Base-by-base conservation (phyloP, 1,139 yeast species). In the Suhomyces chickasaworum region DNA sequence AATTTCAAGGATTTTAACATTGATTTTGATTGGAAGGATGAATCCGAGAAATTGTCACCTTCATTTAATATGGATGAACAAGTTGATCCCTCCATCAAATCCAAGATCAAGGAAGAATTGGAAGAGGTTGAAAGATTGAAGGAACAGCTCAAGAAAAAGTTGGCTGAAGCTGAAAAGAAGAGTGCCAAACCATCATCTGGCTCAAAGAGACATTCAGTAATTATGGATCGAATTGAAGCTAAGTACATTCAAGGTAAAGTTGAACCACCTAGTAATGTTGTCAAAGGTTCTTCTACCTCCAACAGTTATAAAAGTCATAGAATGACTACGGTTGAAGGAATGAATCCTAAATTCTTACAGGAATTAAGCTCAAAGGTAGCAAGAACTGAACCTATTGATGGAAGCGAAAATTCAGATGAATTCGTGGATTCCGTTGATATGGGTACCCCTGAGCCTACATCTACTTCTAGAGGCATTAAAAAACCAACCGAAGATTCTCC, bases 1-100 rank as follows among this genome's bases (percentile, higher is more conserved):
- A 75, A 79, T 47, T 83, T 84, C 64, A 73, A 80, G 47, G 82
- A 80, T 50, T 77, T 85, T 58, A 81, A 83, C 50, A 74, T 83
- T 46, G 81, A 79, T 55, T 84, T 84, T 52, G 57, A 55, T 27
- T 49, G 61, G 33, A 60, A 58, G 12, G 68, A 60, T n/a, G 67
- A 59, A 6, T 22, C 51, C 1, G 55, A 41, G 7, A 37, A 49
- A 8, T 48, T 46, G 10, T 55, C 58, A 5, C 44, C 38, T 16
- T 33, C 42, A 7, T 50, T 52, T 18, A 31, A 4, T 9, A 27
- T 36, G 30, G 37, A 34, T 3, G 50, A 49, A 20, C 60, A 58
- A 13, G 64, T 69, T 16, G 82, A 77, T 48, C 68, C 71, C 21
- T 54, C 66, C 8, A 67, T 73, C 18, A 71, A 66, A 42, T 56